A percentile compares a stretch with the other conserved stretches of the same genome.
phyloP scores from a whole-genome alignment of 2,329 filamentous ascomycete species.

The Parafenestella ontariensis region DNA sequence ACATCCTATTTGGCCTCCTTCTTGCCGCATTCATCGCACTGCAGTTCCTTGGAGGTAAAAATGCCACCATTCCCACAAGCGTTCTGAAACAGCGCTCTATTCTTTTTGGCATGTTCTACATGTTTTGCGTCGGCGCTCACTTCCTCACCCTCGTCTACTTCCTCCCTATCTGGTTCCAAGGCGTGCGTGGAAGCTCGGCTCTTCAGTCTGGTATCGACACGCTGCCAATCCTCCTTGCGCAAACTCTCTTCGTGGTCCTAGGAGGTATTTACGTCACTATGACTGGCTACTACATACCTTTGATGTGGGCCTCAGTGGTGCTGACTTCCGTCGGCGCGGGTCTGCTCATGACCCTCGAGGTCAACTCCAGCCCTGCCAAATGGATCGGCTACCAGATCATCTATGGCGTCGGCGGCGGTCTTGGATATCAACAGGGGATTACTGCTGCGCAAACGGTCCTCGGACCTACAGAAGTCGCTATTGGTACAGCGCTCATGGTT shows the following conservation, averaged over 20 bases:
- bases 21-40: slow-evolving; percentile 14
- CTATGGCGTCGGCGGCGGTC: slow-evolving; percentile 32
- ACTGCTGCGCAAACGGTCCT: slow-evolving; percentile 46
- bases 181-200: slow-evolving; percentile 35
- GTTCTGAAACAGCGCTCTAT: slow-evolving; percentile 45
- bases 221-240: slow-evolving; percentile 1
- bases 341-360: slow-evolving; percentile 50
- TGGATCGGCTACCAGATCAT: slow-evolving; percentile 59
- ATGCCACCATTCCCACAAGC: slow-evolving; percentile 40
- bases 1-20: slow-evolving; percentile 53
- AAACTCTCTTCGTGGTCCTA: slow-evolving; percentile 1
- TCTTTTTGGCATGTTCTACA: too few species aligned
- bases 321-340: slow-evolving; percentile 38
- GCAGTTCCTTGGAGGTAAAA: slow-evolving; percentile 9
- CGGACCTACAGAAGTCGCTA: slow-evolving; percentile 42
- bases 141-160: slow-evolving; percentile 35
- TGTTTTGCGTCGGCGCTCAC: too few species aligned
- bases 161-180: slow-evolving; percentile 51
- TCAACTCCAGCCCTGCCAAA: slow-evolving; percentile 40
- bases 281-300: slow-evolving; percentile 1
- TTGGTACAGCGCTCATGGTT: slow-evolving; percentile 50
- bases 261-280: not conserved
- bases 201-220: slow-evolving; percentile 4
- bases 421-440: slow-evolving; percentile 1
- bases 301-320: not conserved